Base-by-base conservation (phyloP, 768 basidiomycete species). In the Pleurotus platypus region DNA sequence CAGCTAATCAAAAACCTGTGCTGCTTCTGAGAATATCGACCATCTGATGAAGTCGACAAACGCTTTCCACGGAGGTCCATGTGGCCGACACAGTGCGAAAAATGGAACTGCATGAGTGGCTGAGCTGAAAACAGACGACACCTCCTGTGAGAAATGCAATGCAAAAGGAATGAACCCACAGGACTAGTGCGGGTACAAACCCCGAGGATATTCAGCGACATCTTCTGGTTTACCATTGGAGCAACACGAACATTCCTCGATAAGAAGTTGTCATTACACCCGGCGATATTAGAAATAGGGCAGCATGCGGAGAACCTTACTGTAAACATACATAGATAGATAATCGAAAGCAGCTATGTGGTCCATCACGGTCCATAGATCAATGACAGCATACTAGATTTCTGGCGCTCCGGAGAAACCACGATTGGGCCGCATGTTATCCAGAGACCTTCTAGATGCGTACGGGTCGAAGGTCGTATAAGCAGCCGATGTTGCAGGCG, bases 231-330 rank as follows among this genome's bases (percentile, higher is more conserved):
- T 49, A 24, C n/a, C 24, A 20, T 49, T n/a, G 48, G 30, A 11
- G 22, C 15, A 35, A 15, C 15, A n/a, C 20, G 48, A 46, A 18
- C 13, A 49, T 49, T 49, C n/a, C 48, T 49, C 22, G 27, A 30
- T 30, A 30, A 24, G 20, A 22, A 73, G 71, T 42, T 72, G 71
- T 53, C 75, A 64, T 72, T 76, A 46, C 42, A 60, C 22, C 38
- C 18, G 30, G 30, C 46, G 55, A 27, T 58, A 16, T 51, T 48
- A 20, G 42, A 20, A 16, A 43, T n/a, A 16, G 42, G 42, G 20
- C 20, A 45, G 42, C 42, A 45, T 22, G 20, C 42, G 42, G 20
- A 22, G 20, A 15, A 15, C 15, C 42, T n/a, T 45, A 35, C 42
- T 22, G 20, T 16, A 43, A n/a, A 43, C 16, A 42, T 13, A 42